Conservation (phyloP, 257 asterid species). For the Paraleonurus japonicus region DNA sequence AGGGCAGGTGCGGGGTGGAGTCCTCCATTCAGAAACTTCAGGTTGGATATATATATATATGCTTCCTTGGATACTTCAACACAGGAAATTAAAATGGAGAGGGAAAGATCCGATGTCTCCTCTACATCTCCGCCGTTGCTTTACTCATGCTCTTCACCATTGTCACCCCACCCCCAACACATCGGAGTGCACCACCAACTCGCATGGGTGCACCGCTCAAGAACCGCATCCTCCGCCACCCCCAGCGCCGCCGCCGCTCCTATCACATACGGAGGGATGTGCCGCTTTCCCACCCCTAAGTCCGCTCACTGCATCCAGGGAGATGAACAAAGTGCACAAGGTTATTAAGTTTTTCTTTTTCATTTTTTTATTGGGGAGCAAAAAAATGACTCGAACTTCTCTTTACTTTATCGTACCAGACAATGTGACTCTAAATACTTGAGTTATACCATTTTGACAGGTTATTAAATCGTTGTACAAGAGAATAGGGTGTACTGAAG, state of each 20-base stretch:
- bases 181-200: conserved; percentile 37
- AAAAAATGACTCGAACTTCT: no score
- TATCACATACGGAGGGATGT: conserved; percentile 33
- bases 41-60: no score
- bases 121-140: conserved; percentile 31
- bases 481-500: conserved; percentile 31
- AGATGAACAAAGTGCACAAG: conserved; percentile 43
- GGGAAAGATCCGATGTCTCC: conserved; percentile 32
- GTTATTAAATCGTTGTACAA: no score
- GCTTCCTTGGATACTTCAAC: not conserved
- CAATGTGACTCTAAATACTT: no score
- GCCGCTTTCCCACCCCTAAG: conserved; percentile 77
- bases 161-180: not conserved
- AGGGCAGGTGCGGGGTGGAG: no score
- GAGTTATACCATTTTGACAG: no score
- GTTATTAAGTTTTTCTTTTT: no score
- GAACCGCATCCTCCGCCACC: conserved; percentile 50
- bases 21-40: no score
- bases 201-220: conserved; percentile 51
- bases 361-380: no score
- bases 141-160: not conserved
- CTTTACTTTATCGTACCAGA: no score
- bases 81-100: conserved; percentile 26
- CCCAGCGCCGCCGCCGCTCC: not conserved
- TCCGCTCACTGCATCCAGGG: conserved; percentile 62